phyloP scores from a whole-genome alignment of 805 yeast genomes.

The Candida wancherniae region DNA sequence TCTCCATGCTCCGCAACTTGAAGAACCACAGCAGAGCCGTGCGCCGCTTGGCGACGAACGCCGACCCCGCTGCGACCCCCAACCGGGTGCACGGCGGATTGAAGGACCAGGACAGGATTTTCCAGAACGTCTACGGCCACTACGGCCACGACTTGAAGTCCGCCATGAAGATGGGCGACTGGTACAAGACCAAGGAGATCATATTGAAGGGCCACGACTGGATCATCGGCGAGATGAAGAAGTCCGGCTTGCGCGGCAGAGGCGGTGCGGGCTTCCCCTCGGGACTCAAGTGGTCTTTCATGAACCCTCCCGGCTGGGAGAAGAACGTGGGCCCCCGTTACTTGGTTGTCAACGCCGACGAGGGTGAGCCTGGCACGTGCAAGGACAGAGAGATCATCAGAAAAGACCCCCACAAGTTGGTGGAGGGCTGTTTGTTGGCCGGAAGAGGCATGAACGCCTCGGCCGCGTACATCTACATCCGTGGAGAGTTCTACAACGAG shows the following conservation, averaged over 20 bases:
- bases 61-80: conserved; percentile 46
- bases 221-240: conserved; percentile 85
- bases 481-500: conserved; percentile 88
- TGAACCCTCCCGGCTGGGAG: conserved; percentile 96
- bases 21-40: conserved; percentile 22
- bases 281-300: conserved; percentile 87
- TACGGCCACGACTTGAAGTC: conserved; percentile 73
- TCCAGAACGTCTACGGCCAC: conserved; percentile 74
- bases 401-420: conserved; percentile 87
- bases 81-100: conserved; percentile 66
- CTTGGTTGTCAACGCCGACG: conserved; percentile 87
- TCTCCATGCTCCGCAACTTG: conserved; percentile 33
- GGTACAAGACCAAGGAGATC: conserved; percentile 88
- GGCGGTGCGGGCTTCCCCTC: conserved; percentile 95
- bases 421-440: conserved; percentile 86
- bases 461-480: conserved; percentile 85
- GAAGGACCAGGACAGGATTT: conserved; percentile 78
- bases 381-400: conserved; percentile 88
- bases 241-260: conserved; percentile 82
- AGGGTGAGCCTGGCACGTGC: conserved; percentile 94
- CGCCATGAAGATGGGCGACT: conserved; percentile 79
- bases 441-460: conserved; percentile 93
- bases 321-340: conserved; percentile 86
- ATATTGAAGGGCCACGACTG: conserved; percentile 78
- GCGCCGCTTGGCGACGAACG: conserved; percentile 42